Evolutionary conservation across 179 eudicot genomes (phyloP), one percentile per base, ranked within the genome.

Genomic region (Dionaea muscipula): DNA sequence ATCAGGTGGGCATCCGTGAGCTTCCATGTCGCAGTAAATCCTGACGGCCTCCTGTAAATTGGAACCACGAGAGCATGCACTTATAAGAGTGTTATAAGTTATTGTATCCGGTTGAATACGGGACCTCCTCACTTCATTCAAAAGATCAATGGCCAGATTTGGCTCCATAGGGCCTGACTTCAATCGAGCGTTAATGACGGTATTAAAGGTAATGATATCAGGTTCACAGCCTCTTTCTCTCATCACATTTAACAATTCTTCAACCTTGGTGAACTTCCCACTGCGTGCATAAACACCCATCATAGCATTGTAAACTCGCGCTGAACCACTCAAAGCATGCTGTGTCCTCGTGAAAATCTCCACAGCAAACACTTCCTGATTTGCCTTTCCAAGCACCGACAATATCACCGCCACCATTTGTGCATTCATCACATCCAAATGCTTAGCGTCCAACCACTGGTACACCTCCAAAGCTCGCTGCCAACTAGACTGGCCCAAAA

Each of bases 231-330:
- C 99, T 60, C 89, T 77, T 52, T 75, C 65, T 43, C 69, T 63
- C 99, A 93, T 88, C 75, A 93, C 73, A 61, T 67, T 53, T 60
- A 93, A 75, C 72, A 88, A 58, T 28, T 85, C 95, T 61, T 78
- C 82, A 68, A 93, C 99, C 72, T 78, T 79, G 0, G 62, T 26
- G 52, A 88, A 88, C 62, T 78, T 73, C 43, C 86, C 87, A 53
- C 64, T 84, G 38, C 96, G 64, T 1, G 96, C 99, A 72, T 82
- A 93, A 51, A 93, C 99, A 26, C 99, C 90, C 99, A 93, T 93
- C 96, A 93, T 87, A 0, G 99, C 89, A 73, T 93, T 93, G 26
- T 84, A 88, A 35, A 93, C 99, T 69, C 87, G 94, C 25, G 84
- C 94, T 26, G 86, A 78, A 70, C 81, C 74, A 28, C 80, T 86